Evolutionary conservation across 2,329 filamentous ascomycete species (phyloP).

Genomic region (Aureobasidium namibiae): DNA sequence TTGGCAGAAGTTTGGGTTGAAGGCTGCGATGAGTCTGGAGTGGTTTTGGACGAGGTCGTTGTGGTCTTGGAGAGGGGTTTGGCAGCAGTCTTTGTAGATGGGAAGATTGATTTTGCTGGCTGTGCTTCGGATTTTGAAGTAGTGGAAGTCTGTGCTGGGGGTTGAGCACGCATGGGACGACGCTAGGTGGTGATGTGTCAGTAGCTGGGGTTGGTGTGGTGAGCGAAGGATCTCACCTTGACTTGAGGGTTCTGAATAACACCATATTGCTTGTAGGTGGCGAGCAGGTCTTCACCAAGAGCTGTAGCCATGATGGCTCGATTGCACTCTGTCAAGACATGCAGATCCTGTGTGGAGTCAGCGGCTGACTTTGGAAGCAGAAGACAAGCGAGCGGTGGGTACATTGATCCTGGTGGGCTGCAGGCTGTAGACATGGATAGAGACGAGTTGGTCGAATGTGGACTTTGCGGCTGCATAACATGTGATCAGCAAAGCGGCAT

Average conservation of each 20-base stretch:
- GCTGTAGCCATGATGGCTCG: constrained; percentile 52
- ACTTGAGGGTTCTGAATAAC: constrained; percentile 66
- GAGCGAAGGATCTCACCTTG: constrained; percentile 32
- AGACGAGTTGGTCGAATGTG: constrained; percentile 63
- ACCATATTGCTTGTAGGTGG: constrained; percentile 57
- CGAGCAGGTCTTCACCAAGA: constrained; percentile 50
- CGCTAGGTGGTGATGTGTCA: constrained; percentile 28
- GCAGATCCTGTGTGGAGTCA: constrained; percentile 37
- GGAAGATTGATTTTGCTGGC: constrained; percentile 17
- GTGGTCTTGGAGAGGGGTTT: constrained; percentile 29
- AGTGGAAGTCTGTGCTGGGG: constrained; percentile 20
- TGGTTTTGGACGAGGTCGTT: constrained; percentile 29
- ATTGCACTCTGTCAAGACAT: constrained; percentile 61
- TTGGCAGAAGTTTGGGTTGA: constrained; percentile 25
- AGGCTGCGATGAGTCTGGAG: constrained; percentile 22
- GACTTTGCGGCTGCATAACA: constrained; percentile 41
- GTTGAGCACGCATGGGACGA: constrained; percentile 32
- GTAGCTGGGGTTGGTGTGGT: background rate
- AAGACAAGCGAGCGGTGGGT: background rate
- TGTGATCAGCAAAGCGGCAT: background rate
- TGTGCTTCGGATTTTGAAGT: constrained; percentile 17
- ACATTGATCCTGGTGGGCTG: constrained; percentile 57
- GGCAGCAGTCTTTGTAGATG: constrained; percentile 17
- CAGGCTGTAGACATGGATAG: constrained; percentile 83
- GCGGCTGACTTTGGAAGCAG: background rate